A percentile compares a stretch with the other conserved stretches of the same genome.
Evolutionary conservation across 2,329 filamentous ascomycete species (phyloP).

Genomic region (Monosporascus sp.): DNA sequence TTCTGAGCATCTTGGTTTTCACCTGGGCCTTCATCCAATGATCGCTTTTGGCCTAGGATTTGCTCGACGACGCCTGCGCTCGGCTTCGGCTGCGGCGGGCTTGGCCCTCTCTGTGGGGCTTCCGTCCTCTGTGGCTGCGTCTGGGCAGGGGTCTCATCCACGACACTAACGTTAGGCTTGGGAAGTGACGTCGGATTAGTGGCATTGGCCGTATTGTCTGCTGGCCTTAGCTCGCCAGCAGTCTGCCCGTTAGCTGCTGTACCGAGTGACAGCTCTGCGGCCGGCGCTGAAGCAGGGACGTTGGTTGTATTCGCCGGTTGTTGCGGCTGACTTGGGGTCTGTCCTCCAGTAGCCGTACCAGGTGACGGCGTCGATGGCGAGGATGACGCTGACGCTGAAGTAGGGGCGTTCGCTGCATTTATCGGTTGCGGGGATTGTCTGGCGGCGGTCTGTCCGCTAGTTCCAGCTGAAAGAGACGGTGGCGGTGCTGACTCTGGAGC

Average conservation of each 20-base stretch:
- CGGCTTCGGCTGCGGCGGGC: neutral
- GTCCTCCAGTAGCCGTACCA: neutral
- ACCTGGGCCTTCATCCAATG: slow-evolving; percentile 16
- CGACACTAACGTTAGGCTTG: neutral
- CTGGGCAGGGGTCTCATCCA: neutral
- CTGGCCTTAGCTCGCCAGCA: neutral
- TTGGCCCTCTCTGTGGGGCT: slow-evolving; percentile 5
- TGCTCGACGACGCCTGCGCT: slow-evolving; percentile 24
- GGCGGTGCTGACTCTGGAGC: neutral
- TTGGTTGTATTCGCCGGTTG: slow-evolving; percentile 1
- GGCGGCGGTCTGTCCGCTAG: neutral
- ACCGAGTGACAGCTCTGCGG: slow-evolving; percentile 5
- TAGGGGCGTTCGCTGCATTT: neutral
- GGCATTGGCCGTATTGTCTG: neutral
- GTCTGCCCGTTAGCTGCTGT: neutral
- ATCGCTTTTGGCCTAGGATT: slow-evolving; percentile 19
- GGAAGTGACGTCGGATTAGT: neutral
- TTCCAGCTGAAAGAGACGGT: too few relatives aligned
- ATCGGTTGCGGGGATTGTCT: neutral
- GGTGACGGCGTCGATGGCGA: neutral
- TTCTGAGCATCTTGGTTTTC: slow-evolving; percentile 15
- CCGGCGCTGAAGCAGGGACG: neutral
- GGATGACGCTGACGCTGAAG: neutral
- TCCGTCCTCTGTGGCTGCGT: neutral
- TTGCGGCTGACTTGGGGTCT: neutral